These are phyloP conservation scores for Glonium stellatum DNA, from an alignment of 495 filamentous ascomycete species.

Conservation along the genomic window DNA sequence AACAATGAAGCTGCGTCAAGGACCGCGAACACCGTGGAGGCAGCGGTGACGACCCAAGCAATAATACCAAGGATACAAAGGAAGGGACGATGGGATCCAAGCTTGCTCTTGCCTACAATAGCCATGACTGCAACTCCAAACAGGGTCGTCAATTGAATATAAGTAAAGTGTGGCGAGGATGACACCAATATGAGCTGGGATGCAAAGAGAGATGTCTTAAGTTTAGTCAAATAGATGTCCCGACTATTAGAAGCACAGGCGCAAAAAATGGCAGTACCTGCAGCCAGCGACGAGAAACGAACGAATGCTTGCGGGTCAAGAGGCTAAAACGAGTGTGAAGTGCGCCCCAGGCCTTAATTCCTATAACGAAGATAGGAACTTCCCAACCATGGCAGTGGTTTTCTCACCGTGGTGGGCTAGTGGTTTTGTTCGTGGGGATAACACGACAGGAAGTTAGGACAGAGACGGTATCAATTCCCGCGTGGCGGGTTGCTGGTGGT, in stretches of 20 bases:
- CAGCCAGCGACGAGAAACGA: slow-evolving; percentile 3
- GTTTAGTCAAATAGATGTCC: not conserved
- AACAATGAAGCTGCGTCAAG: slow-evolving; percentile 20
- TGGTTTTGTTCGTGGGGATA: not conserved
- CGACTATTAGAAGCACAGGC: not conserved
- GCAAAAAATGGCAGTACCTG: slow-evolving; percentile 2
- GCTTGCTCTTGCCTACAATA: slow-evolving; percentile 6
- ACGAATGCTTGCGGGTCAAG: not conserved
- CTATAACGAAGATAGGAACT: not conserved
- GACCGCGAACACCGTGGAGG: slow-evolving; percentile 17
- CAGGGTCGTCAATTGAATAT: not conserved
- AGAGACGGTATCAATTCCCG: slow-evolving; percentile 13
- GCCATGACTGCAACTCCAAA: slow-evolving; percentile 2
- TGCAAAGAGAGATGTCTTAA: not conserved
- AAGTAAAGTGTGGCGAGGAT: not conserved
- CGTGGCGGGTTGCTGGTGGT: slow-evolving; percentile 4
- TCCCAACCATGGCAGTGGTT: not conserved
- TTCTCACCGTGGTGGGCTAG: not conserved
- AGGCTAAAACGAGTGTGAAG: not conserved
- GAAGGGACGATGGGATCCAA: slow-evolving; percentile 14
- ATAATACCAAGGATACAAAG: slow-evolving; percentile 21
- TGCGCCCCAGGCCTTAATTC: not conserved
- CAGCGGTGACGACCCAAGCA: slow-evolving; percentile 16
- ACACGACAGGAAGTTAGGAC: slow-evolving; percentile 8
- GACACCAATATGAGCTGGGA: not conserved